Base-by-base conservation (phyloP, 2,329 filamentous ascomycete species). In the Teratosphaeriaceae sp. region DNA sequence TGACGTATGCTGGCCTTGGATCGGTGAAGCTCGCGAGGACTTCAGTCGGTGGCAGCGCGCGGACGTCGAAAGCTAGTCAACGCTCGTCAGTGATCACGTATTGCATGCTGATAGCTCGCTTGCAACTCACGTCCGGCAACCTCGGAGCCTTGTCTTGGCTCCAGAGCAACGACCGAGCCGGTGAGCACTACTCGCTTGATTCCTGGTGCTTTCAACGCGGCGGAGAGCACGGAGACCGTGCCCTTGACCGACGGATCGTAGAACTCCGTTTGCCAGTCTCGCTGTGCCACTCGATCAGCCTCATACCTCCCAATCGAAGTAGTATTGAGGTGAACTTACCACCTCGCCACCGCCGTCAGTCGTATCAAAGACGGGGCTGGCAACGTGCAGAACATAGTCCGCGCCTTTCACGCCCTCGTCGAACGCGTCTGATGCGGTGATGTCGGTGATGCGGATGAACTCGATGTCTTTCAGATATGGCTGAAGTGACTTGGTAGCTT, bases 131-230 rank as follows among this genome's bases (percentile, higher is more conserved):
- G 33, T 20, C 41, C 41, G 7, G 41, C 34, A 26, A 34, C 20
- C 7, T 8, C 21, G 9, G 33, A 13, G n/a, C 40, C 40, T 20
- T 43, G 26, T 29, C 34, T 29, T 5, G 38, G 13, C 26, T 19
- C 26, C 9, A 40, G 12, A 6, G 38, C 42, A 8, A 34, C 22
- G 35, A 51, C 44, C 27, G 53, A 58, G 15, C 50, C 52, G 11
- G 70, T 72, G 38, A 73, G 66, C n/a, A 72, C 63, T 7, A 73
- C 52, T 12, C 65, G 60, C 43, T 62, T 58, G n/a, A 73, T 57
- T 0, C 52, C 59, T 1, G 53, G 46, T 5, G 43, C 45, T 40
- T 63, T 63, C 13, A 54, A 33, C 1, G 68, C 69, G 0, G 67
- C 57, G 19, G 63, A 48, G 2, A 73, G 56, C 5, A 72, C 59